Percentiles rank a stretch among this genome's conserved stretches.
Evolutionary conservation across 345 rosid genomes (phyloP).

Genomic region (Brassica cretica): DNA sequence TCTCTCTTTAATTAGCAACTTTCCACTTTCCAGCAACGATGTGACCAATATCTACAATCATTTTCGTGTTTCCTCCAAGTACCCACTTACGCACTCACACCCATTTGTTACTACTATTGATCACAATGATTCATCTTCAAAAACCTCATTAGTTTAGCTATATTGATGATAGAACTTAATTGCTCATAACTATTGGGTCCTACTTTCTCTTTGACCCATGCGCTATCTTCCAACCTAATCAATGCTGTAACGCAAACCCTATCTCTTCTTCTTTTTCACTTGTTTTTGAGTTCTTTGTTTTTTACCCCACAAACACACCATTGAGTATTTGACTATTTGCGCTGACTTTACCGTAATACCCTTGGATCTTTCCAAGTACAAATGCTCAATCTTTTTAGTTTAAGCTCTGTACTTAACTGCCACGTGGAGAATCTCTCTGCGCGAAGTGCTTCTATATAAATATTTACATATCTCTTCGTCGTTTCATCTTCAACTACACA

Average conservation of each 20-base stretch:
- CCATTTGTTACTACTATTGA: constrained; percentile 13
- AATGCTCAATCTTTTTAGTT: constrained; percentile 4
- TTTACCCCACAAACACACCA: constrained; percentile 24
- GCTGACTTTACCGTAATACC: neutral
- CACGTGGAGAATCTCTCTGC: constrained; percentile 35
- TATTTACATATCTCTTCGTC: neutral
- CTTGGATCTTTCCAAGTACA: constrained; percentile 18
- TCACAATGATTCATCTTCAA: constrained; percentile 7
- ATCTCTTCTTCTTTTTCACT: neutral
- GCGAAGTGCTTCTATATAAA: constrained; percentile 22
- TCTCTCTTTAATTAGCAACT: constrained; percentile 7
- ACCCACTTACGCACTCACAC: constrained; percentile 31
- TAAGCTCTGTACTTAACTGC: constrained; percentile 25
- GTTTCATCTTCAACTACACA: constrained; percentile 4
- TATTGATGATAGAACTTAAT: neutral
- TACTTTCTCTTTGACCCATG: constrained; percentile 22
- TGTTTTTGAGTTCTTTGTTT: constrained; percentile 4
- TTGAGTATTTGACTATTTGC: neutral
- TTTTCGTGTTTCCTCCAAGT: constrained; percentile 22
- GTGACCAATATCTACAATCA: constrained; percentile 21
- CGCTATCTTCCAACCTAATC: constrained; percentile 34
- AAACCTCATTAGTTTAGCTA: neutral
- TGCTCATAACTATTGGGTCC: constrained; percentile 23
- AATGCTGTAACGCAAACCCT: constrained; percentile 40
- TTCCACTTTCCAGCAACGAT: constrained; percentile 35